Evolutionary conservation across 2,329 filamentous ascomycete genomes (phyloP).

Genomic region (Monosporascus sp.): DNA sequence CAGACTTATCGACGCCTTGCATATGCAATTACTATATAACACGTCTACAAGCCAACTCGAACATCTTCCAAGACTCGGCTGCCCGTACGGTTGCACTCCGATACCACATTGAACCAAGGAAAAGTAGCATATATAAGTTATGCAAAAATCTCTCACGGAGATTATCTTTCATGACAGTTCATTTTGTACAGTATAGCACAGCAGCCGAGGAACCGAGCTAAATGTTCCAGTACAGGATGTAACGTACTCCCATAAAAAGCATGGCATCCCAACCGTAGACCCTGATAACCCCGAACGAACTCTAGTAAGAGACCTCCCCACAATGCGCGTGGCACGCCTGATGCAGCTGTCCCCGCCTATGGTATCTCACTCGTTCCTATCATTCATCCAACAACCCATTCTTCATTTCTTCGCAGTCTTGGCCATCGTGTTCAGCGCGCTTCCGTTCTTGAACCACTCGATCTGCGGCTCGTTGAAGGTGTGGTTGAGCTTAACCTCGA

Average conservation of each 20-base stretch:
- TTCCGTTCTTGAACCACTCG: conserved; percentile 98
- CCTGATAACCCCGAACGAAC: conserved; percentile 24
- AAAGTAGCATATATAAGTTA: neutral
- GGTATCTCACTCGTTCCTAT: conserved; percentile 12
- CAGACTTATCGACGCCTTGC: neutral
- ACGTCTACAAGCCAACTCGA: neutral
- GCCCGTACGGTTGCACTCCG: too few relatives aligned
- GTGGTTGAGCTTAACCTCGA: conserved; percentile 80
- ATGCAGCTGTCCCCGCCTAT: conserved; percentile 12
- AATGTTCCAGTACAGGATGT: conserved; percentile 19
- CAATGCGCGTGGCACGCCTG: conserved; percentile 18
- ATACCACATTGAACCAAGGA: neutral
- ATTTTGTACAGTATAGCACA: conserved; percentile 31
- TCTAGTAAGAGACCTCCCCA: conserved; percentile 28
- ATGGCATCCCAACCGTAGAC: conserved; percentile 25
- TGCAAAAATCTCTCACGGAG: neutral
- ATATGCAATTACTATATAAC: neutral
- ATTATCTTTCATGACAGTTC: conserved; percentile 22
- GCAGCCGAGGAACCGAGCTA: conserved; percentile 22
- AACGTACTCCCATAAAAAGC: conserved; percentile 11
- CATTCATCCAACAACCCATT: conserved; percentile 1
- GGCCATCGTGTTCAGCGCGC: conserved; percentile 97
- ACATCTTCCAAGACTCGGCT: neutral
- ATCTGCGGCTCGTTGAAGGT: conserved; percentile 98
- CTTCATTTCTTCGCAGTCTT: conserved; percentile 45